These are phyloP conservation scores for Huntiella decipiens DNA, from an alignment of 2,329 filamentous ascomycete species.

Conservation along the genomic window DNA sequence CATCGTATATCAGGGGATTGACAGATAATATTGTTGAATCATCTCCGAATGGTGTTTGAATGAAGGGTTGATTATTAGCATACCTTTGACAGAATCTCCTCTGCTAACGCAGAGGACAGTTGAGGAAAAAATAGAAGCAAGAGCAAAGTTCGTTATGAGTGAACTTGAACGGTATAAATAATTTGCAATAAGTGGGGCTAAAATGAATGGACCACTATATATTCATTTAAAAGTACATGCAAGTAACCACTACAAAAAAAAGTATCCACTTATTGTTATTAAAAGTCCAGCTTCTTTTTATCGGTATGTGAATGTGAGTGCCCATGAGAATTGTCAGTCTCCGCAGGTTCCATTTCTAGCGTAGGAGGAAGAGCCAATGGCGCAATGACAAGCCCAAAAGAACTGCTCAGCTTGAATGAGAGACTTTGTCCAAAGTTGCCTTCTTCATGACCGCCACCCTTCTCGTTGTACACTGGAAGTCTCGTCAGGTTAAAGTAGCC, in stretches of 20 bases:
- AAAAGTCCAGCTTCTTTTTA: conserved; percentile 23
- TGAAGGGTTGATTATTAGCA: background rate
- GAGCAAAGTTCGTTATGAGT: no score
- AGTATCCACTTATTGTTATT: background rate
- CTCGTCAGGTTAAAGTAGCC: conserved; percentile 71
- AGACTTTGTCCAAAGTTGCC: conserved; percentile 63
- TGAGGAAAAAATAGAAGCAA: background rate
- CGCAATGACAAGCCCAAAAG: conserved; percentile 63
- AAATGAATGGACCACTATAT: no score
- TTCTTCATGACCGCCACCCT: conserved; percentile 56
- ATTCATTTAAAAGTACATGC: no score
- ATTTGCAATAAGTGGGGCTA: no score
- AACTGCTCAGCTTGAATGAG: conserved; percentile 72
- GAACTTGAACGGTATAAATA: no score
- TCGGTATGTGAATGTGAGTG: conserved; percentile 14
- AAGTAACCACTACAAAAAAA: background rate
- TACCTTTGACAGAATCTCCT: conserved; percentile 1
- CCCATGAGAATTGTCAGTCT: background rate
- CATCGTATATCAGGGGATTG: conserved; percentile 36
- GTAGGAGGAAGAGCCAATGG: conserved; percentile 79
- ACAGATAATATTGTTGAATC: conserved; percentile 25
- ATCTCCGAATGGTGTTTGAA: background rate
- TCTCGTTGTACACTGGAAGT: conserved; percentile 71
- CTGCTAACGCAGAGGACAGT: conserved; percentile 1
- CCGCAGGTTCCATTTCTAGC: conserved; percentile 37